Percentiles rank a stretch among this genome's conserved stretches.
Evolutionary conservation across 2,329 filamentous ascomycete genomes (phyloP).

Genomic region (Lachnellula occidentalis): DNA sequence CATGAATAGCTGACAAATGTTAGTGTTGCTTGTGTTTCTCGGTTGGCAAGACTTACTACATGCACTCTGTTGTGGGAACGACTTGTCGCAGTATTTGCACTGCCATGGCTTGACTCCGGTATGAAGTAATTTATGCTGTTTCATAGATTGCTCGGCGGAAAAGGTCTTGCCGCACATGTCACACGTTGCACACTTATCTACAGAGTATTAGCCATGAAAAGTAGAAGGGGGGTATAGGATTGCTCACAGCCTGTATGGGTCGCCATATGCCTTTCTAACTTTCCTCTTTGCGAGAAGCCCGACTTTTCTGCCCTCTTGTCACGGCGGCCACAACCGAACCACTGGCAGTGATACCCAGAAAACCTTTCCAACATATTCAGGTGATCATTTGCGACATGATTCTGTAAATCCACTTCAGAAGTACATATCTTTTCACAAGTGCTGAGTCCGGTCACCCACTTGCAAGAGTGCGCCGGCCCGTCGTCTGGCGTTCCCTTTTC

Average conservation of each 20-base stretch:
- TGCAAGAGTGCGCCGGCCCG: slow-evolving; percentile 18
- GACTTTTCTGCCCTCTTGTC: slow-evolving; percentile 31
- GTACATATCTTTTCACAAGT: slow-evolving; percentile 17
- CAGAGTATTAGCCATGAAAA: slow-evolving; percentile 28
- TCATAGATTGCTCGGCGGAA: slow-evolving; percentile 62
- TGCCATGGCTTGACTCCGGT: slow-evolving; percentile 59
- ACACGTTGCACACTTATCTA: slow-evolving; percentile 57
- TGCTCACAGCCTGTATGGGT: slow-evolving; percentile 58
- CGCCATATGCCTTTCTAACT: slow-evolving; percentile 60
- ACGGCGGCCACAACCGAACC: slow-evolving; percentile 49
- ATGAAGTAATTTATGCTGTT: slow-evolving; percentile 63
- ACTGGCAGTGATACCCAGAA: slow-evolving; percentile 48
- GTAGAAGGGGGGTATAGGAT: too few species aligned
- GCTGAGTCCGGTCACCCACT: slow-evolving; percentile 19
- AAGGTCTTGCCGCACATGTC: slow-evolving; percentile 51
- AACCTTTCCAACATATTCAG: slow-evolving; percentile 41
- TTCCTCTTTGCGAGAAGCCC: slow-evolving; percentile 55
- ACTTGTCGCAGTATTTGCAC: slow-evolving; percentile 49
- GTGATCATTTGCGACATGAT: slow-evolving; percentile 49
- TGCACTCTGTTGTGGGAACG: slow-evolving; percentile 63
- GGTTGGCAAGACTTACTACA: slow-evolving; percentile 44
- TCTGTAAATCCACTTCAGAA: slow-evolving; percentile 44
- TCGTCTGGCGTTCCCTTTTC: slow-evolving; percentile 1
- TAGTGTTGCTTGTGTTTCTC: slow-evolving; percentile 20
- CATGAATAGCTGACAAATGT: slow-evolving; percentile 53